Conservation (phyloP, 495 filamentous ascomycete species). For the Filosporella fistucella region DNA sequence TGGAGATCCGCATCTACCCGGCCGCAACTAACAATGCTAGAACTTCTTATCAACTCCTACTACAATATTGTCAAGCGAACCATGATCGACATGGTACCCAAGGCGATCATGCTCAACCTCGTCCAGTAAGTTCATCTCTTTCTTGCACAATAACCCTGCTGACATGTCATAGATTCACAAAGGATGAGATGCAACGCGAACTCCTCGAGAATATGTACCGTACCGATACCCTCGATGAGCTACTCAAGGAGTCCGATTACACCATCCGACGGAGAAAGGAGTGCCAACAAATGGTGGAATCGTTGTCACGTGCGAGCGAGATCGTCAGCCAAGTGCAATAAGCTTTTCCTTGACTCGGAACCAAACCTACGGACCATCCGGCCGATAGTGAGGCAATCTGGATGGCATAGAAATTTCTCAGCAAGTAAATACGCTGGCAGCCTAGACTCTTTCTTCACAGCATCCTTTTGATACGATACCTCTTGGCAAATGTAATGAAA, state of each 20-base stretch:
- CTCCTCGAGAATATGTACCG: conserved; percentile 98
- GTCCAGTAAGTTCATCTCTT: conserved; percentile 61
- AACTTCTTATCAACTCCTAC: conserved; percentile 93
- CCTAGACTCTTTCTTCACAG: conserved; percentile 14
- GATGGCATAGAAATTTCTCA: conserved; percentile 8
- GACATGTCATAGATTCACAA: conserved; percentile 66
- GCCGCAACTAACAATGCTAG: conserved; percentile 43
- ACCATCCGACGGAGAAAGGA: conserved; percentile 93
- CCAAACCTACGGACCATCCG: conserved; percentile 5
- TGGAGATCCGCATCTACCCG: no score
- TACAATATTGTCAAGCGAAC: conserved; percentile 97
- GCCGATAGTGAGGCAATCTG: background rate
- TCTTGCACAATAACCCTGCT: background rate
- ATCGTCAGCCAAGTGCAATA: conserved; percentile 97
- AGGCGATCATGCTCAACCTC: conserved; percentile 97
- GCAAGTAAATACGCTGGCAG: conserved; percentile 13
- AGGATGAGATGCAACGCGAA: conserved; percentile 98
- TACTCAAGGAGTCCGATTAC: conserved; percentile 98
- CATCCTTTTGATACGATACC: conserved; percentile 22
- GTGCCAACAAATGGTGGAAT: conserved; percentile 99
- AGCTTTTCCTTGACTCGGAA: background rate
- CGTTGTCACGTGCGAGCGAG: conserved; percentile 79
- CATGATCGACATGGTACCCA: conserved; percentile 99
- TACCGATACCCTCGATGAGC: conserved; percentile 79
- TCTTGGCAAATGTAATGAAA: conserved; percentile 20